These are phyloP conservation scores for Fusarium oligoseptatum DNA, from an alignment of 2,329 filamentous ascomycete genomes.

Conservation along the genomic window DNA sequence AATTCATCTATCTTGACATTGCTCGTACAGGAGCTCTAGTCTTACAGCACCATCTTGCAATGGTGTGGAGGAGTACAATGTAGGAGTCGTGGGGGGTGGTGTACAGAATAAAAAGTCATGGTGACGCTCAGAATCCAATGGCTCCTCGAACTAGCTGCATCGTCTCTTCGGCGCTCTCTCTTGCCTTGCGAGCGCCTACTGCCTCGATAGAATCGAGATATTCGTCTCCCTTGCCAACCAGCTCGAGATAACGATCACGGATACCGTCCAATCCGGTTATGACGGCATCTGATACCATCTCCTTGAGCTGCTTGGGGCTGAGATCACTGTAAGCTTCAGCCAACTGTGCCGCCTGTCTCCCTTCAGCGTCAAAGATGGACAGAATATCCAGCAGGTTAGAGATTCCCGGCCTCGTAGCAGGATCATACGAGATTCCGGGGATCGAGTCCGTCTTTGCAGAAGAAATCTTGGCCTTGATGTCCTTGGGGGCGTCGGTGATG, in stretches of 20 bases:
- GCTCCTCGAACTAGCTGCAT: conserved; percentile 67
- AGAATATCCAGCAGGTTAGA: conserved; percentile 88
- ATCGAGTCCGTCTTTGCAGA: conserved; percentile 81
- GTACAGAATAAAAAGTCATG: conserved; percentile 12
- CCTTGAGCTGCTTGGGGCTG: conserved; percentile 57
- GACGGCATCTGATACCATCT: conserved; percentile 71
- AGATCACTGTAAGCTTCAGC: conserved; percentile 55
- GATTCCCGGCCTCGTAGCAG: conserved; percentile 78
- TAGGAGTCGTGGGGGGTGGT: neutral
- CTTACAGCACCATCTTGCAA: conserved; percentile 2
- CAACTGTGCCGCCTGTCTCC: conserved; percentile 56
- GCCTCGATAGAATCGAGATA: conserved; percentile 70
- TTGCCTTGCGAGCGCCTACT: conserved; percentile 72
- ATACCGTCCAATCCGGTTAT: conserved; percentile 66
- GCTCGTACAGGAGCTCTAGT: conserved; percentile 8
- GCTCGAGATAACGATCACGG: conserved; percentile 66
- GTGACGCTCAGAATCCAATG: conserved; percentile 59
- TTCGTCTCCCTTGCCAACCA: conserved; percentile 62
- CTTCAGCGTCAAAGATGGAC: conserved; percentile 71
- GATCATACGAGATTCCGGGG: conserved; percentile 79
- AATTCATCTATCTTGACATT: neutral
- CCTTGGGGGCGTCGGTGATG: conserved; percentile 76
- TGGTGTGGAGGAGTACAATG: neutral
- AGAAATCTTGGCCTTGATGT: conserved; percentile 78
- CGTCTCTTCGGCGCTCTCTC: conserved; percentile 68